Percentiles rank a stretch among this genome's conserved stretches.
Conservation (phyloP, 257 asterid genomes). For the Solanum piurae region DNA sequence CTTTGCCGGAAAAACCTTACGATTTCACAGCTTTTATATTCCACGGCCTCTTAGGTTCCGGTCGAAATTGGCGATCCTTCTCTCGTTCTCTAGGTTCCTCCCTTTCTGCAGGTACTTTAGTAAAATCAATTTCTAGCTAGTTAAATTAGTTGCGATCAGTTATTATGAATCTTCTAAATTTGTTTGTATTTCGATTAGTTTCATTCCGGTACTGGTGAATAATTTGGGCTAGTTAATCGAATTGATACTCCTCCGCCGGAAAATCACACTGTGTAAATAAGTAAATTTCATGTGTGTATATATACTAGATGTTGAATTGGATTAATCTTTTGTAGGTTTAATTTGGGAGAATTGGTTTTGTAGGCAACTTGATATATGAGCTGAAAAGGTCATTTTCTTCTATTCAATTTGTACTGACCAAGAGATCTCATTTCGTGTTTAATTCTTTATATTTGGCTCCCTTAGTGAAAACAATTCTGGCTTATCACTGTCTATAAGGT, state of each 20-base stretch:
- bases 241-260: neutral
- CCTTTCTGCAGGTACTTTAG: slow-evolving; percentile 35
- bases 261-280: neutral
- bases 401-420: neutral
- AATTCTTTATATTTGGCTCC: neutral
- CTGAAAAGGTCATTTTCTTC: neutral
- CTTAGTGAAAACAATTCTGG: neutral
- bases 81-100: slow-evolving; percentile 61
- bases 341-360: neutral
- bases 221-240: neutral
- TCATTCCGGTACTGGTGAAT: neutral
- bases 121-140: neutral
- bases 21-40: slow-evolving; percentile 67
- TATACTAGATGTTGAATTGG: neutral
- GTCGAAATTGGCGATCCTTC: slow-evolving; percentile 93
- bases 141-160: neutral
- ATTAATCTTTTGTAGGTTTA: neutral
- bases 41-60: slow-evolving; percentile 92
- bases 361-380: neutral
- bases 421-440: neutral
- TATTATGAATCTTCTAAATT: neutral
- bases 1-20: slow-evolving; percentile 37
- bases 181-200: neutral
- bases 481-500: neutral
- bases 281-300: neutral